These are phyloP conservation scores for Penicillium sp. DNA, from an alignment of 2,329 filamentous ascomycete species.

Conservation along the genomic window DNA sequence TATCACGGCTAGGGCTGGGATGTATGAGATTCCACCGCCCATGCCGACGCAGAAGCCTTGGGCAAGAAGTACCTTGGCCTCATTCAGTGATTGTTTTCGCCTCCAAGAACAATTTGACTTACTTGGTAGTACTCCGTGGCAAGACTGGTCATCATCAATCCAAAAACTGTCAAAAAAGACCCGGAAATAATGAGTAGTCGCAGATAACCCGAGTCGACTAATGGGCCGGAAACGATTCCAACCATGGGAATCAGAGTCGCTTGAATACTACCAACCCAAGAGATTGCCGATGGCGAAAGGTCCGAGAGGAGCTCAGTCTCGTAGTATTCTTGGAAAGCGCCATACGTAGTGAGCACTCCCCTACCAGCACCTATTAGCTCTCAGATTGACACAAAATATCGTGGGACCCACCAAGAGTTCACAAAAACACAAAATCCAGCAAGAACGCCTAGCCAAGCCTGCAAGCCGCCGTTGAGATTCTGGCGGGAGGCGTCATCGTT, in stretches of 20 bases:
- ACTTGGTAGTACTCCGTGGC: conserved; percentile 31
- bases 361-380: conserved; percentile 13
- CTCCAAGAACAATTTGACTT: not conserved
- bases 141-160: conserved; percentile 33
- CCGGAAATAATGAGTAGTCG: conserved; percentile 41
- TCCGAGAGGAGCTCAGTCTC: conserved; percentile 35
- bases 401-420: conserved; percentile 30
- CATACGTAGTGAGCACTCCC: conserved; percentile 48
- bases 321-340: conserved; percentile 52
- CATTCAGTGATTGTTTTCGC: not conserved
- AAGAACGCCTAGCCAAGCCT: conserved; percentile 31
- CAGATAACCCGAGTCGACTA: conserved; percentile 50
- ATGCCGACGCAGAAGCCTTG: conserved; percentile 41
- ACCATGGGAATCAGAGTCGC: conserved; percentile 49
- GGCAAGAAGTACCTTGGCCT: conserved; percentile 44
- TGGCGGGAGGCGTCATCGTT: conserved; percentile 8
- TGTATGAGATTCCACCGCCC: conserved; percentile 33
- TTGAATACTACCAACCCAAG: conserved; percentile 50
- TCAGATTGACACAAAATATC: not conserved
- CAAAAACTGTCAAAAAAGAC: conserved; percentile 38
- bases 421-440: conserved; percentile 34
- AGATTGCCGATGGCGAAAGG: conserved; percentile 44
- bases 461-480: conserved; percentile 25
- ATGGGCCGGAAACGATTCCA: conserved; percentile 49
- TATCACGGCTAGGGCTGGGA: conserved; percentile 31